Conservation (phyloP, 148 eudicot species). For the Gaultheria prostrata region DNA sequence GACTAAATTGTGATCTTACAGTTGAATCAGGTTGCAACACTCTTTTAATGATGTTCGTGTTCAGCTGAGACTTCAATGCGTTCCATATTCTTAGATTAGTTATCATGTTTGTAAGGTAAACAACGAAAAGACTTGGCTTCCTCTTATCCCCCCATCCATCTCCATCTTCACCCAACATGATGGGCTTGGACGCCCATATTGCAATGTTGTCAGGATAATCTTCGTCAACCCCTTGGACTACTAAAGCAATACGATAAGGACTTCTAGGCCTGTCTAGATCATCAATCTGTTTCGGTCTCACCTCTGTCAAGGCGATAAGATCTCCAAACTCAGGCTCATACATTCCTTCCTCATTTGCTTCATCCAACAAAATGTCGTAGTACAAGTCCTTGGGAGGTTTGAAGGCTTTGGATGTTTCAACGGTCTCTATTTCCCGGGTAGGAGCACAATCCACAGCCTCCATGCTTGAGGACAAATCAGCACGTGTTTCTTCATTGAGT, state of each 20-base stretch:
- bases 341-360: no score
- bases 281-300: slow-evolving; percentile 32
- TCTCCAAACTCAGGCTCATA: no score
- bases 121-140: slow-evolving; percentile 18
- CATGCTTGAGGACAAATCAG: slow-evolving; percentile 36
- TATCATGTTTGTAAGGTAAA: slow-evolving; percentile 37
- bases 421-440: slow-evolving; percentile 15
- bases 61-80: slow-evolving; percentile 35
- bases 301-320: slow-evolving; percentile 33
- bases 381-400: no score
- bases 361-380: no score
- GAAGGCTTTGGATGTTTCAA: background rate
- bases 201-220: background rate
- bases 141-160: background rate
- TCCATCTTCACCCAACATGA: slow-evolving; percentile 1
- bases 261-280: slow-evolving; percentile 31
- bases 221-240: slow-evolving; percentile 22
- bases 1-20: slow-evolving; percentile 24
- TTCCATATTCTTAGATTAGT: slow-evolving; percentile 49
- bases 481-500: slow-evolving; percentile 50
- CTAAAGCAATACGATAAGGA: slow-evolving; percentile 28
- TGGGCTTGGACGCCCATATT: slow-evolving; percentile 18
- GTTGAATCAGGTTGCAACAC: slow-evolving; percentile 14
- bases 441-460: slow-evolving; percentile 28
- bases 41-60: slow-evolving; percentile 24